A percentile compares a stretch with the other conserved stretches of the same genome.
Conservation (phyloP, 2,329 filamentous ascomycete genomes). For the Helotiales sp. region DNA sequence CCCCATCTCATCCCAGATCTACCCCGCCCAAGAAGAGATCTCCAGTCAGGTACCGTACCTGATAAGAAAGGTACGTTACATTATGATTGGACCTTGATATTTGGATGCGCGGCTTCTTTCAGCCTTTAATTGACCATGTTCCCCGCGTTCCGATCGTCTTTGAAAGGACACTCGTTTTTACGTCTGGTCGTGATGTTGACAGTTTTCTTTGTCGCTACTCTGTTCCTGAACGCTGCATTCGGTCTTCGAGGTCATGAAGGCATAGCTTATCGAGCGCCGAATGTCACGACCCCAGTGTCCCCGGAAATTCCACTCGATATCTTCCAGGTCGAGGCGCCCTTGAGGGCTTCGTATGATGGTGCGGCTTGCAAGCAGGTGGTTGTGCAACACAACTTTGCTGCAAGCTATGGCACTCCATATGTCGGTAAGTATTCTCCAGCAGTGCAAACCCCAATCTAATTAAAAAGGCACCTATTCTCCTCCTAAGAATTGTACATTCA, state of each 20-base stretch:
- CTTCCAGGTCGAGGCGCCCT: slow-evolving; percentile 25
- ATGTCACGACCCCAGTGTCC: neutral
- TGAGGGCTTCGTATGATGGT: slow-evolving; percentile 22
- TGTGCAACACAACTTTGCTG: slow-evolving; percentile 60
- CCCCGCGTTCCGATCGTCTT: slow-evolving; percentile 1
- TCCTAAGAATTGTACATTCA: slow-evolving; percentile 29
- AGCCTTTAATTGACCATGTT: slow-evolving; percentile 4
- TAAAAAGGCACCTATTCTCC: slow-evolving; percentile 25
- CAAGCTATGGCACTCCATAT: slow-evolving; percentile 69
- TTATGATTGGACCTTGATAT: slow-evolving; percentile 9
- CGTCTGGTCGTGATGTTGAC: slow-evolving; percentile 3
- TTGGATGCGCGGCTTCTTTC: slow-evolving; percentile 2
- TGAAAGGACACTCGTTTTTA: neutral
- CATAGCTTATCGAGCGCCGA: neutral
- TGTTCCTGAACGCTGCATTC: slow-evolving; percentile 1
- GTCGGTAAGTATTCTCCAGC: too few species aligned
- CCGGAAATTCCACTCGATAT: slow-evolving; percentile 11
- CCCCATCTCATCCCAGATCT: neutral
- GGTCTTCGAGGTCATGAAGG: neutral
- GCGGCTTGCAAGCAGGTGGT: slow-evolving; percentile 22
- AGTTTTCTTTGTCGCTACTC: neutral
- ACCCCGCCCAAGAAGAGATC: neutral
- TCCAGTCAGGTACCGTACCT: slow-evolving; percentile 2
- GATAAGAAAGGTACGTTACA: slow-evolving; percentile 13
- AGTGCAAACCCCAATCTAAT: too few species aligned